These are phyloP conservation scores for Ephemerocybe angulata DNA, from an alignment of 768 basidiomycete species.

Conservation along the genomic window DNA sequence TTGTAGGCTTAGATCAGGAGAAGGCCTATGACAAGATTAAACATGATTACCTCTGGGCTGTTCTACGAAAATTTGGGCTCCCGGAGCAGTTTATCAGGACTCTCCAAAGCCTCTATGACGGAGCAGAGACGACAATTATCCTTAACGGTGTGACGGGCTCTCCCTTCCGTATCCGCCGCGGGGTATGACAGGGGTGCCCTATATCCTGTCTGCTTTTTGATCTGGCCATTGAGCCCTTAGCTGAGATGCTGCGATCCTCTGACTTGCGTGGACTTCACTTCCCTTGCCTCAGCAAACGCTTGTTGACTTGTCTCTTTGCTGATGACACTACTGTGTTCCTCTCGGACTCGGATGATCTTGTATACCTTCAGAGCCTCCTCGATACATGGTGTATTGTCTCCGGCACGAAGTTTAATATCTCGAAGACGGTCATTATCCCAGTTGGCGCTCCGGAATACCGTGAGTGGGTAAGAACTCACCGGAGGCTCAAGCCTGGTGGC, in stretches of 20 bases:
- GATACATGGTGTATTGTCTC: constrained; percentile 38
- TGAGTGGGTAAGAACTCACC: neutral
- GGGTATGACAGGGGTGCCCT: constrained; percentile 34
- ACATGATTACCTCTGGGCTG: constrained; percentile 27
- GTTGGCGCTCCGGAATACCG: constrained; percentile 24
- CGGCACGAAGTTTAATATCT: constrained; percentile 36
- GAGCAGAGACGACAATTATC: constrained; percentile 26
- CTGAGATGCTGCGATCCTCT: constrained; percentile 25
- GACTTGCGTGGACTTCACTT: constrained; percentile 20
- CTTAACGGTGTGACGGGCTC: constrained; percentile 28
- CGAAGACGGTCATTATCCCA: constrained; percentile 39
- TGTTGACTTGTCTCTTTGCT: constrained; percentile 30
- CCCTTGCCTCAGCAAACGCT: neutral
- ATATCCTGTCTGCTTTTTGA: constrained; percentile 39
- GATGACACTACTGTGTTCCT: constrained; percentile 40
- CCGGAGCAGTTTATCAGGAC: constrained; percentile 25
- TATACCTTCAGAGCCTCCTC: constrained; percentile 24
- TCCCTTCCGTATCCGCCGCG: constrained; percentile 23
- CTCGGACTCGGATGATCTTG: constrained; percentile 22
- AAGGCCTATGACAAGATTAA: constrained; percentile 19
- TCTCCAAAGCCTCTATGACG: constrained; percentile 25
- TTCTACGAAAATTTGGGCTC: constrained; percentile 19
- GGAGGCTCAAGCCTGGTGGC: too few relatives aligned
- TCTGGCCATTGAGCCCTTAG: constrained; percentile 39
- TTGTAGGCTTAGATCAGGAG: constrained; percentile 30